Evolutionary conservation across 2,329 filamentous ascomycete genomes (phyloP), one percentile per base, ranked within the genome.

Genomic region (Ramularia endophylla): DNA sequence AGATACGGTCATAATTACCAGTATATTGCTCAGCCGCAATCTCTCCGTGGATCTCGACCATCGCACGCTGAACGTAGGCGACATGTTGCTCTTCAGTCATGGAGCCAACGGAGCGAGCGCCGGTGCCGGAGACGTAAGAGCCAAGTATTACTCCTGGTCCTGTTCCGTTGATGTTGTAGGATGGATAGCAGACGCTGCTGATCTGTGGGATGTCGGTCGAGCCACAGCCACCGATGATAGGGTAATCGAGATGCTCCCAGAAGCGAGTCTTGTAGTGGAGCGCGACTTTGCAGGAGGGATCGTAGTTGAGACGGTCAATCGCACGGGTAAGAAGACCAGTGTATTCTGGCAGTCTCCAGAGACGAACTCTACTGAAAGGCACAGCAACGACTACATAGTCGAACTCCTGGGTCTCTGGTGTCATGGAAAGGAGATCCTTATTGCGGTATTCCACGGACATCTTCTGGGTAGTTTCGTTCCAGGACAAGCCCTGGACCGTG

Each of bases 361-460:
- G 69, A 25, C 80, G 70, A 29, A 84, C 75, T 38, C 78, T 74
- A 34, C 75, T 73, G 61, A 85, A 84, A 0, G 81, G 81, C 0
- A 74, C 73, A 0, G 79, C 70, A 5, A 85, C 69, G n/a, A 85
- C 66, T 19, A 78, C 74, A 57, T 85, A 85, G 62, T 86, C 81
- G 54, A 77, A 82, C 2, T 71, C 69, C 18, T 72, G 66, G 32
- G 65, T 72, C 36, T 75, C 54, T 0, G 70, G 62, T 1, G 56
- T 50, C 48, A 65, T 60, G 11, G 63, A 58, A 12, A 73, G 62
- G 46, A 56, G 70, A 50, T 62, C 66, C 30, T 68, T 63, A 44
- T 66, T 47, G 43, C 74, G 72, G 73, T 76, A 83, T 16, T 74
- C 67, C 2, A 86, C 67, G 1, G 72, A 73, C 5, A 85, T 70